A percentile compares a stretch with the other conserved stretches of the same genome.
Evolutionary conservation across 305 asterid species (phyloP).

Genomic region (Solanum chacoense): DNA sequence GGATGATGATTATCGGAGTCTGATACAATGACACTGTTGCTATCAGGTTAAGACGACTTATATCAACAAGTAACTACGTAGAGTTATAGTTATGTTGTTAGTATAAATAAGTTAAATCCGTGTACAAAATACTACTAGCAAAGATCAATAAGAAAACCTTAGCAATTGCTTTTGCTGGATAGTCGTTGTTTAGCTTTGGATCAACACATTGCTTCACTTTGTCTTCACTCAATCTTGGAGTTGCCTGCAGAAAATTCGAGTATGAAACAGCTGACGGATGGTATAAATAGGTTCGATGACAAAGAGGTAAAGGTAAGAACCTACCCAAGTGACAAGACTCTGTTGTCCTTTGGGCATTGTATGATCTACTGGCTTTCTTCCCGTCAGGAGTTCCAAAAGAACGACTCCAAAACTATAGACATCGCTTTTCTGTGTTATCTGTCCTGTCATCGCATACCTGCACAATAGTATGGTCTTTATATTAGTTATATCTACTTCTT

Average conservation of each 20-base stretch:
- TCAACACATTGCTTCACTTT: slow-evolving; percentile 72
- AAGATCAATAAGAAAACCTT: slow-evolving; percentile 24
- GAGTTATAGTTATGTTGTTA: background rate
- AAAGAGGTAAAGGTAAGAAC: background rate
- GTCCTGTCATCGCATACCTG: slow-evolving; percentile 83
- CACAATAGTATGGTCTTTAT: background rate
- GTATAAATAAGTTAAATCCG: background rate
- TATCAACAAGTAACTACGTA: background rate
- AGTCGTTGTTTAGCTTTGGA: slow-evolving; percentile 51
- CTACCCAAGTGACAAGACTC: slow-evolving; percentile 69
- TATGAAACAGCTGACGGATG: background rate
- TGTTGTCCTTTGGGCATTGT: slow-evolving; percentile 81
- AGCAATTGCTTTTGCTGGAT: slow-evolving; percentile 68
- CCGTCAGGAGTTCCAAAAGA: slow-evolving; percentile 64
- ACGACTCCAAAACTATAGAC: slow-evolving; percentile 73
- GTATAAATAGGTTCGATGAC: background rate
- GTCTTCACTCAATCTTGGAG: slow-evolving; percentile 73
- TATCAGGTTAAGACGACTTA: no score
- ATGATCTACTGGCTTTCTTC: slow-evolving; percentile 74
- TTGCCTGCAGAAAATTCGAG: slow-evolving; percentile 30
- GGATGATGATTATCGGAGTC: no score
- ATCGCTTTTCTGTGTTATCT: slow-evolving; percentile 66
- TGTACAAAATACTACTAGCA: background rate
- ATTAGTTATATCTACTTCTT: background rate
- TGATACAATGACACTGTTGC: no score